Conservation (phyloP, 1,284 basidiomycete genomes). For the Leccinum subspadiceum region DNA sequence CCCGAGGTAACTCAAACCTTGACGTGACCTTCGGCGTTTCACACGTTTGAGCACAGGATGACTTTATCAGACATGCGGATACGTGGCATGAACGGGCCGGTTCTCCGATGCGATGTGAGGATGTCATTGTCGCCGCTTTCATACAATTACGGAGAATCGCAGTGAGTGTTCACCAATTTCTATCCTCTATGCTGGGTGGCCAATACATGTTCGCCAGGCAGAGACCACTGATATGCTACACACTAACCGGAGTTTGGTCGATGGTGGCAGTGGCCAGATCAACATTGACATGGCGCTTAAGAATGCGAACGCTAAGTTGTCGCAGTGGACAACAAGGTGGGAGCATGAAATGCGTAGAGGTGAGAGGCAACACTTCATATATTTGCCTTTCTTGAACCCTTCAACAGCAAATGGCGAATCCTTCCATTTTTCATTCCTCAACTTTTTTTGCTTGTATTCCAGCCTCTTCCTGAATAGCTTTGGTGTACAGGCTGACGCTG, state of each 20-base stretch:
- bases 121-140: conserved; percentile 74
- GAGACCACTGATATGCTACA: conserved; percentile 75
- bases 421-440: conserved; percentile 72
- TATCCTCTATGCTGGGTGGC: conserved; percentile 3
- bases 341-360: conserved; percentile 66
- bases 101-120: conserved; percentile 62
- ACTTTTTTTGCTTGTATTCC: conserved; percentile 72
- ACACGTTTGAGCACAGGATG: conserved; percentile 41
- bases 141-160: conserved; percentile 73
- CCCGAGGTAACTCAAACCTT: conserved; percentile 48
- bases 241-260: conserved; percentile 46
- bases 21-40: conserved; percentile 4
- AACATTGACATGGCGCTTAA: conserved; percentile 69
- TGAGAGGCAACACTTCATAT: conserved; percentile 28
- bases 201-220: conserved; percentile 41
- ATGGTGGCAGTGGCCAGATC: conserved; percentile 53
- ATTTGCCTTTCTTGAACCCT: conserved; percentile 11
- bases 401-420: conserved; percentile 57
- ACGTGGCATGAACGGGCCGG: conserved; percentile 69
- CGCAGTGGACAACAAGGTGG: conserved; percentile 70
- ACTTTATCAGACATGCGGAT: conserved; percentile 61
- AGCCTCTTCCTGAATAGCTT: conserved; percentile 79
- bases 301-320: conserved; percentile 68
- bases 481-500: conserved; percentile 63
- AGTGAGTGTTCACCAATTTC: conserved; percentile 40